These are phyloP conservation scores for Ensete glaucum DNA, from an alignment of 176 grass and related monocot species.

Conservation along the genomic window DNA sequence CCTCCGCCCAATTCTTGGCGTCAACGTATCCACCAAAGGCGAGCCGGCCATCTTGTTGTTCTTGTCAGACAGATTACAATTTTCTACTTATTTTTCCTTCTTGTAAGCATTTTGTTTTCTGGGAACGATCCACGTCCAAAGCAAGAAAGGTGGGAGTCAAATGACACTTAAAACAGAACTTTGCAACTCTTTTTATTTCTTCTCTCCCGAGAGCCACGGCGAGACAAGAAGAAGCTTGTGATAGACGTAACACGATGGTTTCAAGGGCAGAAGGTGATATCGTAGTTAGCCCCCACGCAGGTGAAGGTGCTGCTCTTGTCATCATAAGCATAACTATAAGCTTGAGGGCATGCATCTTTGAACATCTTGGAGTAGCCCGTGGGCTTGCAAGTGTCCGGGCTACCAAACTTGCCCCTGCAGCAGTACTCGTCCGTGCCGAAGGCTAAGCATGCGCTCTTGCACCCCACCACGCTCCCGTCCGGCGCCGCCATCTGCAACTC, in stretches of 20 bases:
- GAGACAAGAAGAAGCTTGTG: too few relatives aligned
- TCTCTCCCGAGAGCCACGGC: too few relatives aligned
- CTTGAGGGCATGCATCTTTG: slow-evolving; percentile 49
- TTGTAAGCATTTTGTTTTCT: too few relatives aligned
- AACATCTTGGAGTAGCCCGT: slow-evolving; percentile 41
- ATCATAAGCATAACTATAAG: slow-evolving; percentile 56
- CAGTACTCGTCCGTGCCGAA: slow-evolving; percentile 43
- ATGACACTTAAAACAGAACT: too few relatives aligned
- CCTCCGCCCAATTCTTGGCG: too few relatives aligned
- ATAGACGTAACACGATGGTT: neutral
- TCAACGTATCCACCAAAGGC: too few relatives aligned
- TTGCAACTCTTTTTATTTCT: too few relatives aligned
- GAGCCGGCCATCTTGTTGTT: too few relatives aligned
- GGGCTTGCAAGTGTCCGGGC: slow-evolving; percentile 25
- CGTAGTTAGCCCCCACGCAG: slow-evolving; percentile 23
- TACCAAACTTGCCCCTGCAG: slow-evolving; percentile 29
- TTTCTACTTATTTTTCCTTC: too few relatives aligned
- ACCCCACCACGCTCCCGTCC: slow-evolving; percentile 15
- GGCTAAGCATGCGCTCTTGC: slow-evolving; percentile 62
- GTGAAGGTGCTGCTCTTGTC: slow-evolving; percentile 49
- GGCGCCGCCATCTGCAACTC: slow-evolving; percentile 19
- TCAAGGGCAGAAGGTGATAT: slow-evolving; percentile 34
- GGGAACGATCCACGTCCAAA: too few relatives aligned
- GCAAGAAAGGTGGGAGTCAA: too few relatives aligned
- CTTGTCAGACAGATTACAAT: too few relatives aligned